phyloP scores from a whole-genome alignment of 2,329 filamentous ascomycete species.

The Trichocomaceae sp. region DNA sequence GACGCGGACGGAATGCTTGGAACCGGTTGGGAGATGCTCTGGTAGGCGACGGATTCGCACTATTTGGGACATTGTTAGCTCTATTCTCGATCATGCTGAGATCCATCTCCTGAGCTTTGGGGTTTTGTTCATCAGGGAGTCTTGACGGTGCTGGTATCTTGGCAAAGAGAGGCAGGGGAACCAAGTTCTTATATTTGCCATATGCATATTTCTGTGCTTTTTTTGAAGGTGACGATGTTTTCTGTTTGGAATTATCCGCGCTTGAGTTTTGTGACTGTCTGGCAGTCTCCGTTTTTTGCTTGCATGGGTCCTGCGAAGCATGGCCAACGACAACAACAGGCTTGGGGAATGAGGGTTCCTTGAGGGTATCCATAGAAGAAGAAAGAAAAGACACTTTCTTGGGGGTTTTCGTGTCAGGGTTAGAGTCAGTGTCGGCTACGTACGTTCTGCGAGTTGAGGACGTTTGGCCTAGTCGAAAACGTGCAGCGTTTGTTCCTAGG shows the following conservation, averaged over 20 bases:
- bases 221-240: background rate
- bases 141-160: slow-evolving; percentile 7
- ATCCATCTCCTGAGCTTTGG: slow-evolving; percentile 8
- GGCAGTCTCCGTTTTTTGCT: slow-evolving; percentile 5
- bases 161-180: slow-evolving; percentile 2
- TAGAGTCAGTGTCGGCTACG: slow-evolving; percentile 19
- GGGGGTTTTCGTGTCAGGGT: background rate
- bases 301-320: slow-evolving; percentile 14
- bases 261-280: background rate
- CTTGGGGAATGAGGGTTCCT: slow-evolving; percentile 8
- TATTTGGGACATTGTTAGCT: slow-evolving; percentile 10
- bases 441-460: slow-evolving; percentile 31
- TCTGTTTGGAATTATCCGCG: too few species aligned
- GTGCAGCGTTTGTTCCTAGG: slow-evolving; percentile 20
- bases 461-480: slow-evolving; percentile 23
- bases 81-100: slow-evolving; percentile 10
- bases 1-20: slow-evolving; percentile 25
- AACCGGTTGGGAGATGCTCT: slow-evolving; percentile 17
- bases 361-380: slow-evolving; percentile 15
- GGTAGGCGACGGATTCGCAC: slow-evolving; percentile 13
- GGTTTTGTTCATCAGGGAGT: background rate
- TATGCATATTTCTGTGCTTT: background rate
- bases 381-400: slow-evolving; percentile 11
- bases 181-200: background rate
- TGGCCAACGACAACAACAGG: slow-evolving; percentile 8